Evolutionary conservation across 257 asterid genomes (phyloP).

Genomic region (Ophiorrhiza pumila): DNA sequence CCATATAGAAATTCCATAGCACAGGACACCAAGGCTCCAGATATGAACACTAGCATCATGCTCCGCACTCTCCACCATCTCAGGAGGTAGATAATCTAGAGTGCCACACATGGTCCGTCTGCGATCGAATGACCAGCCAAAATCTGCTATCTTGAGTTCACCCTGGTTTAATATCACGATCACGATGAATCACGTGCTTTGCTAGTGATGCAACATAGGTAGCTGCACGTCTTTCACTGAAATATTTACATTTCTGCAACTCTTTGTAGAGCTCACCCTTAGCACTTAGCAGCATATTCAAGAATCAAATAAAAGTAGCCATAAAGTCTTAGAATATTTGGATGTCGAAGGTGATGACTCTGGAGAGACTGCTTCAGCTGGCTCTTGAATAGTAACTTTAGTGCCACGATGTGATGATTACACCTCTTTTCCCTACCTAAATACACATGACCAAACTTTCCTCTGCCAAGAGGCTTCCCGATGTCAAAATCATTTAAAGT

Average conservation of each 20-base stretch:
- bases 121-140: slow-evolving; percentile 98
- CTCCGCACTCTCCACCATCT: slow-evolving; percentile 98
- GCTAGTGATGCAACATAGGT: slow-evolving; percentile 93
- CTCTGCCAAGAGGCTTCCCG: slow-evolving; percentile 93
- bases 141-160: slow-evolving; percentile 92
- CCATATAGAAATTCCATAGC: slow-evolving; percentile 96
- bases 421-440: slow-evolving; percentile 86
- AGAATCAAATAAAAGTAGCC: slow-evolving; percentile 88
- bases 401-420: slow-evolving; percentile 78
- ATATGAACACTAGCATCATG: slow-evolving; percentile 94
- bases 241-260: slow-evolving; percentile 75
- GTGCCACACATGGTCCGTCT: slow-evolving; percentile 98
- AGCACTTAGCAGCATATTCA: slow-evolving; percentile 91
- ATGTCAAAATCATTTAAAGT: slow-evolving; percentile 68
- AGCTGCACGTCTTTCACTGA: slow-evolving; percentile 87
- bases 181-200: slow-evolving; percentile 94
- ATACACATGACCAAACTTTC: slow-evolving; percentile 90
- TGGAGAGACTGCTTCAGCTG: slow-evolving; percentile 92
- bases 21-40: slow-evolving; percentile 95
- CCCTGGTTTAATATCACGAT: slow-evolving; percentile 99
- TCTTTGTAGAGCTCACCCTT: slow-evolving; percentile 95
- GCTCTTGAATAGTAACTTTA: slow-evolving; percentile 80
- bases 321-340: slow-evolving; percentile 84
- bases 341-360: slow-evolving; percentile 91
- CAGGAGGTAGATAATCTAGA: slow-evolving; percentile 96